phyloP scores from a whole-genome alignment of 106 monocot genomes.

The Allium sativum region DNA sequence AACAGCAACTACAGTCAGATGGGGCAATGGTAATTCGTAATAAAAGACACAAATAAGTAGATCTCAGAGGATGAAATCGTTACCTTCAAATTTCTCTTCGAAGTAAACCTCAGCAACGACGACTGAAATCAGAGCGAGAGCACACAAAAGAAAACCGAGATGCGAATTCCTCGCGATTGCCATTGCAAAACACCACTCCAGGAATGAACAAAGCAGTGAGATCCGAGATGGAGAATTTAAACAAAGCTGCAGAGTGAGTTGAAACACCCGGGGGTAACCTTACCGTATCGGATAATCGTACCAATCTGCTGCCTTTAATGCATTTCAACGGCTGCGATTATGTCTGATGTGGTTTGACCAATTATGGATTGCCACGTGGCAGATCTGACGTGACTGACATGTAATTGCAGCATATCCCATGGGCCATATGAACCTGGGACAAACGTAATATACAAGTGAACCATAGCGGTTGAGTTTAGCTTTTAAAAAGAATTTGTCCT shows the following conservation, averaged over 20 bases:
- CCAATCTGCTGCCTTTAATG: background rate
- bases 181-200: background rate
- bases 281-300: background rate
- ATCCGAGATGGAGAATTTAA: constrained; percentile 2
- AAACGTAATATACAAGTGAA: too few relatives aligned
- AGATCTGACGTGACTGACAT: background rate
- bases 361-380: background rate
- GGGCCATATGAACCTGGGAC: too few relatives aligned
- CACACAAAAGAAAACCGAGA: background rate
- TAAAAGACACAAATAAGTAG: too few relatives aligned
- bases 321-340: background rate
- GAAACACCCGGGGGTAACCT: background rate
- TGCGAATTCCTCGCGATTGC: background rate
- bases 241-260: background rate
- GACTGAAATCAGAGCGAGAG: constrained; percentile 1
- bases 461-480: too few relatives aligned
- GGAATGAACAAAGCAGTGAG: background rate
- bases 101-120: constrained; percentile 12
- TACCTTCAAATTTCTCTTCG: constrained; percentile 13
- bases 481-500: too few relatives aligned
- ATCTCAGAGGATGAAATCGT: background rate
- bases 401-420: too few relatives aligned
- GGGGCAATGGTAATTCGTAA: too few relatives aligned
- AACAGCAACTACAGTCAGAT: too few relatives aligned
- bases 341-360: background rate